Evolutionary conservation across 495 filamentous ascomycete genomes (phyloP).

Genomic region (Hypoxylon cercidicola): DNA sequence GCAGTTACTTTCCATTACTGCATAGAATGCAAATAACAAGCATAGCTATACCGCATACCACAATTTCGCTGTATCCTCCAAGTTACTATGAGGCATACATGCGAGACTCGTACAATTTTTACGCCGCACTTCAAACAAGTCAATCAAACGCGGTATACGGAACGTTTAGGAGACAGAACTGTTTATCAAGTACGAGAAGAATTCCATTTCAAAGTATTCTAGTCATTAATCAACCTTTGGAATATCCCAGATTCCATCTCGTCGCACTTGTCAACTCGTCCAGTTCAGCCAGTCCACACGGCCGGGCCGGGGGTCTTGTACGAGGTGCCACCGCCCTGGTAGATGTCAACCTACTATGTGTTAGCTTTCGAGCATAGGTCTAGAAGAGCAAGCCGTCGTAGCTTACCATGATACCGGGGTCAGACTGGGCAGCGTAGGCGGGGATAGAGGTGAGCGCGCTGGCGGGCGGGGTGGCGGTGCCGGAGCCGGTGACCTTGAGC

Average conservation of each 20-base stretch:
- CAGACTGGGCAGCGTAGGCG: slow-evolving; percentile 59
- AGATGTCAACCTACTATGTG: slow-evolving; percentile 56
- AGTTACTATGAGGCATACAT: no score
- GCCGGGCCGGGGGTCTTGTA: slow-evolving; percentile 62
- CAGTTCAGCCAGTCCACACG: slow-evolving; percentile 58
- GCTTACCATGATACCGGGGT: slow-evolving; percentile 62
- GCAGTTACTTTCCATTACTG: no score
- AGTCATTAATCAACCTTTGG: slow-evolving; percentile 9
- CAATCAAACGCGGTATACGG: no score
- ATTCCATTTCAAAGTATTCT: slow-evolving; percentile 20
- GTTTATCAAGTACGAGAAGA: background rate
- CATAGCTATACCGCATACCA: no score
- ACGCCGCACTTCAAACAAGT: no score
- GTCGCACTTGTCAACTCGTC: slow-evolving; percentile 2
- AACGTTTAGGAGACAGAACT: no score
- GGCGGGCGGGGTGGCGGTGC: slow-evolving; percentile 55
- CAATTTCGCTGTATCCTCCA: no score
- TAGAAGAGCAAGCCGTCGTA: background rate
- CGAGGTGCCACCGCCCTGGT: slow-evolving; percentile 54
- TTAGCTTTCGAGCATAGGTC: slow-evolving; percentile 3
- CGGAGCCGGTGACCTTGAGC: slow-evolving; percentile 62
- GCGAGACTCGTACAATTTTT: no score
- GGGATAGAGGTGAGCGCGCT: slow-evolving; percentile 60
- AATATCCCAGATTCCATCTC: slow-evolving; percentile 4
- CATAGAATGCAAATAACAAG: no score